Evolutionary conservation across 2,329 filamentous ascomycete genomes (phyloP).

Genomic region (Lachnellula arida): DNA sequence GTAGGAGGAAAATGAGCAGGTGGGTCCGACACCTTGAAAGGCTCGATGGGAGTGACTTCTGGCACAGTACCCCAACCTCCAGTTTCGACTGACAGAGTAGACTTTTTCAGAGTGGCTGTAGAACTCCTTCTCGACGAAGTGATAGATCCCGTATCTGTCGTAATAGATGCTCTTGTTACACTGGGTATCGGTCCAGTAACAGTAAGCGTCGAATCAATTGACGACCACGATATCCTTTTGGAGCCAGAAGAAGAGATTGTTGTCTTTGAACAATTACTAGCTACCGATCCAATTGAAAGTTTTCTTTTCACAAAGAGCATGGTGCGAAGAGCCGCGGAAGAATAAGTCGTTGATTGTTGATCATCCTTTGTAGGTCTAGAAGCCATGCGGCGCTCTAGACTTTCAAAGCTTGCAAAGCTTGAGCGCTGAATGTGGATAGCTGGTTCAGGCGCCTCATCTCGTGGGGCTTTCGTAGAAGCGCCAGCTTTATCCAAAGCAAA

Average conservation of each 20-base stretch:
- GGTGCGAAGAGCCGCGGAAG: neutral
- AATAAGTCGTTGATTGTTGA: neutral
- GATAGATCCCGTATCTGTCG: neutral
- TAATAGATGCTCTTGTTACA: neutral
- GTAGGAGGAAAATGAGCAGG: no score
- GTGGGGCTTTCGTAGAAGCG: no score
- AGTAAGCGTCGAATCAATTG: neutral
- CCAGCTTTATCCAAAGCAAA: no score
- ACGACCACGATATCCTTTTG: neutral
- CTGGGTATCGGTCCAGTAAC: neutral
- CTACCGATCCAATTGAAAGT: neutral
- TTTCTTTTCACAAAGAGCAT: neutral
- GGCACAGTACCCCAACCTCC: no score
- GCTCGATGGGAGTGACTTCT: no score
- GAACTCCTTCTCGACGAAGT: no score
- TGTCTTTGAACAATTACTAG: neutral
- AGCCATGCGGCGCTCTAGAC: constrained; percentile 2
- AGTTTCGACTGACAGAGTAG: no score
- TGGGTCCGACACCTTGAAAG: no score
- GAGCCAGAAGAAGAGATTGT: neutral
- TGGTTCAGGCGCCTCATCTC: no score
- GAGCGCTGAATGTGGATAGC: neutral
- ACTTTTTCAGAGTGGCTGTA: no score
- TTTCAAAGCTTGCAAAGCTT: constrained; percentile 1
- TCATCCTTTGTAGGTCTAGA: neutral